phyloP scores from a whole-genome alignment of 495 filamentous ascomycete species.

The Aspergillus sparsus region DNA sequence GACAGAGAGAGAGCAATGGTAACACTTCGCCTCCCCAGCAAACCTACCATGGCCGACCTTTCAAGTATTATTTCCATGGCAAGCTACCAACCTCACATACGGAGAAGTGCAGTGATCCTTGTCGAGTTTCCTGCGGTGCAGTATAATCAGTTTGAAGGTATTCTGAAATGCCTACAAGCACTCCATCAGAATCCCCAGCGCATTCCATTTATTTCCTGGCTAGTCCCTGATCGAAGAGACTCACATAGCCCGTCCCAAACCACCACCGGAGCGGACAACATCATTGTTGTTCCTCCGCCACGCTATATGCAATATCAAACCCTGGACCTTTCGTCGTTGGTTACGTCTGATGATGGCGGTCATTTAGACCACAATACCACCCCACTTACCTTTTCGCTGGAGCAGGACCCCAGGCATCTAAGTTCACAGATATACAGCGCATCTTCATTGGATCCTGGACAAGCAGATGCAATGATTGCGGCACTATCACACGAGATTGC shows the following conservation, averaged over 20 bases:
- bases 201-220: conserved; percentile 17
- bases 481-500: conserved; percentile 55
- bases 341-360: background rate
- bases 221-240: background rate
- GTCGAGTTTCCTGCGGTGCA: conserved; percentile 68
- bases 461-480: conserved; percentile 57
- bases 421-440: conserved; percentile 6
- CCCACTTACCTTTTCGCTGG: background rate
- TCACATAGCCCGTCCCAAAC: no score
- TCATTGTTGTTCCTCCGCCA: background rate
- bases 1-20: conserved; percentile 13
- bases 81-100: background rate
- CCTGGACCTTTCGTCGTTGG: conserved; percentile 8
- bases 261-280: no score
- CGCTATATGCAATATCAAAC: background rate
- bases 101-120: conserved; percentile 32
- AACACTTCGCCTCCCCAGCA: conserved; percentile 1
- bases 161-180: conserved; percentile 55
- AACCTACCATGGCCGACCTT: background rate
- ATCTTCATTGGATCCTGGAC: conserved; percentile 55
- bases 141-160: conserved; percentile 59
- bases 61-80: conserved; percentile 3
- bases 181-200: conserved; percentile 41
- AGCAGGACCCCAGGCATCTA: background rate
- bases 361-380: no score